Percentiles rank a stretch among this genome's conserved stretches.
phyloP scores from a whole-genome alignment of 805 yeast genomes.

The Teunomyces barrocoloradensis region DNA sequence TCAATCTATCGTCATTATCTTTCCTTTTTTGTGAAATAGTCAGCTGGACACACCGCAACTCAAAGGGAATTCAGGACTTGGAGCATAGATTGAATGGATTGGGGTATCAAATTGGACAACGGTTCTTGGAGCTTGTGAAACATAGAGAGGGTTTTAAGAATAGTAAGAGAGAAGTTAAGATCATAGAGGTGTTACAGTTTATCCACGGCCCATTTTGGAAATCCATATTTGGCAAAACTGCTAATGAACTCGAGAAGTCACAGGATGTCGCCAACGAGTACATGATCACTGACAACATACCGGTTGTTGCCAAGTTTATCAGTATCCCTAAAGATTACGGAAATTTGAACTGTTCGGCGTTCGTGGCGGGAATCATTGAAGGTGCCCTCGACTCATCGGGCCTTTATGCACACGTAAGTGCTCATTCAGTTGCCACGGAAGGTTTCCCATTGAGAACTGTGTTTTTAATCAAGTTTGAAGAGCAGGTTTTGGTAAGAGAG shows the following conservation, averaged over 20 bases:
- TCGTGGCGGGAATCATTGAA: conserved; percentile 81
- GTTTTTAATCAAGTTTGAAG: conserved; percentile 68
- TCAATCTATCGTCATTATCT: conserved; percentile 63
- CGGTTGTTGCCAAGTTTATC: conserved; percentile 67
- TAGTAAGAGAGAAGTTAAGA: conserved; percentile 63
- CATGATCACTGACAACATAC: conserved; percentile 78
- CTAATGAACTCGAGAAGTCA: conserved; percentile 73
- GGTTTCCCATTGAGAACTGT: conserved; percentile 66
- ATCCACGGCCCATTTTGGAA: conserved; percentile 74
- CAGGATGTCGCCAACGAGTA: conserved; percentile 66
- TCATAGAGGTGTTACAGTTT: conserved; percentile 68
- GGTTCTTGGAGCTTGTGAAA: conserved; percentile 65
- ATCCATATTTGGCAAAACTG: conserved; percentile 65
- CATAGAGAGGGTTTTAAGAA: conserved; percentile 60
- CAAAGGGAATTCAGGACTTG: conserved; percentile 65
- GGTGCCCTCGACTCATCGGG: conserved; percentile 74
- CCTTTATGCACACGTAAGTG: conserved; percentile 76
- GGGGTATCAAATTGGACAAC: conserved; percentile 77
- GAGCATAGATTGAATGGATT: conserved; percentile 58
- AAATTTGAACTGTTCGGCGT: conserved; percentile 76
- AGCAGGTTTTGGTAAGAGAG: conserved; percentile 55
- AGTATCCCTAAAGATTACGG: conserved; percentile 79
- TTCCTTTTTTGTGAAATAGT: conserved; percentile 71
- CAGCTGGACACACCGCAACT: conserved; percentile 57
- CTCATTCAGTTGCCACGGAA: conserved; percentile 69